These are phyloP conservation scores for Podospora comata DNA, from an alignment of 495 filamentous ascomycete genomes.

Conservation along the genomic window DNA sequence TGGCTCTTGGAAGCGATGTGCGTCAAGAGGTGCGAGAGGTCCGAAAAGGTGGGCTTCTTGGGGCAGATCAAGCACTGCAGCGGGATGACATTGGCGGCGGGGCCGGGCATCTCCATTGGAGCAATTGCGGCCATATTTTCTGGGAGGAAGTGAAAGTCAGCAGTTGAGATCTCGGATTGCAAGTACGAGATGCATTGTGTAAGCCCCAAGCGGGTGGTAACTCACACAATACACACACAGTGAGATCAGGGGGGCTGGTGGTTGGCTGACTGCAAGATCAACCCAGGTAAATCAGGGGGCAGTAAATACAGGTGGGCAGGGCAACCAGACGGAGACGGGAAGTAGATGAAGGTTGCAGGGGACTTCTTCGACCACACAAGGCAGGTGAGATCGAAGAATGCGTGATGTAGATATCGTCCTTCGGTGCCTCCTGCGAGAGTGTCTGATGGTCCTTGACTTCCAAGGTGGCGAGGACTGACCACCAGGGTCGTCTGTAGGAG, in stretches of 20 bases:
- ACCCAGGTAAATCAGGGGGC: slow-evolving; percentile 3
- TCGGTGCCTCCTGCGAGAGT: background rate
- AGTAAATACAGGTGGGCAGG: background rate
- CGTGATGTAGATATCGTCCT: background rate
- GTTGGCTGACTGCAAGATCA: slow-evolving; percentile 21
- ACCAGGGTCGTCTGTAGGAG: background rate
- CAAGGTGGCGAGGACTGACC: background rate
- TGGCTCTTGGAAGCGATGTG: slow-evolving; percentile 85
- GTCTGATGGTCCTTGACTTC: background rate
- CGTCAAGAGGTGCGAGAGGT: slow-evolving; percentile 83
- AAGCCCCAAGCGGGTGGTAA: slow-evolving; percentile 13
- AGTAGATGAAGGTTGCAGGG: background rate
- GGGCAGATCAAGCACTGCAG: slow-evolving; percentile 78
- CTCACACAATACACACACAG: slow-evolving; percentile 19
- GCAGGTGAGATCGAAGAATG: slow-evolving; percentile 22
- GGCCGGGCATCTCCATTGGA: slow-evolving; percentile 29
- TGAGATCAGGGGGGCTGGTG: too few relatives aligned
- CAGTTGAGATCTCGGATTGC: background rate
- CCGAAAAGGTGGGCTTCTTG: slow-evolving; percentile 74
- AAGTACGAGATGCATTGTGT: slow-evolving; percentile 10
- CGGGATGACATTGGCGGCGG: slow-evolving; percentile 41
- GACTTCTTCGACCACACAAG: background rate
- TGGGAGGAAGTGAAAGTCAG: slow-evolving; percentile 23
- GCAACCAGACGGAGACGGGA: background rate
- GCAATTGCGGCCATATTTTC: slow-evolving; percentile 39